Evolutionary conservation across 2,329 filamentous ascomycete genomes (phyloP), one percentile per base, ranked within the genome.

Genomic region (Xylaria digitata): DNA sequence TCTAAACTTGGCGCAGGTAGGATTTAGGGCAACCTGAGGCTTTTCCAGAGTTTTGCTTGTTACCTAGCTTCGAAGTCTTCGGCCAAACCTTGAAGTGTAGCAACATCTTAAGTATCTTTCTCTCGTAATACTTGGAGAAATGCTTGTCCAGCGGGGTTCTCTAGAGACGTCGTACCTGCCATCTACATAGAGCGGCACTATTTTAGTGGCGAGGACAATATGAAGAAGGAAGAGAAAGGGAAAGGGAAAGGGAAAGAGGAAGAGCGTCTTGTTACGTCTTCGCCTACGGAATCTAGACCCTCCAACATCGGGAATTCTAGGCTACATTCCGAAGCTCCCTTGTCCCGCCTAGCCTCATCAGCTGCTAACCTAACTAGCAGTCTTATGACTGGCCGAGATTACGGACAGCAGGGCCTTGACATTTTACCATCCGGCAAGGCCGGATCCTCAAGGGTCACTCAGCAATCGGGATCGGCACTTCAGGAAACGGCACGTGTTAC

Each of bases 311-410:
- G 34, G 45, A 21, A 45, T 43, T 56, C 58, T 11, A 50, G 45
- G 37, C 15, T 23, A 21, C 21, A 54, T 21, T 62, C 43, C 13
- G 34, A 59, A 23, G 69, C 69, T 9, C 48, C 70, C 42, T 61
- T 67, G 30, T 72, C 71, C 23, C 69, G 72, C 23, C 30, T 76
- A 43, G 58, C 70, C 34, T 63, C 66, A 23, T 75, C 72, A n/a
- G 55, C 72, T 53, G 63, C 66, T 57, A 70, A 61, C 43, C 45
- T 75, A 43, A 62, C 70, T 15, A 63, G 63, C 9, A 63, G 63
- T 6, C 48, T 71, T 55, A 66, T 72, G 17, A 21, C 61, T 26
- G 56, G 56, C 37, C 54, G 55, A 58, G 56, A 57, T 34, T 50
- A 60, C 11, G 45, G 19, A 23, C 52, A 62, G 30, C 62, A 68